phyloP scores from a whole-genome alignment of 2,329 filamentous ascomycete genomes.

The Hypoxylon sp. region DNA sequence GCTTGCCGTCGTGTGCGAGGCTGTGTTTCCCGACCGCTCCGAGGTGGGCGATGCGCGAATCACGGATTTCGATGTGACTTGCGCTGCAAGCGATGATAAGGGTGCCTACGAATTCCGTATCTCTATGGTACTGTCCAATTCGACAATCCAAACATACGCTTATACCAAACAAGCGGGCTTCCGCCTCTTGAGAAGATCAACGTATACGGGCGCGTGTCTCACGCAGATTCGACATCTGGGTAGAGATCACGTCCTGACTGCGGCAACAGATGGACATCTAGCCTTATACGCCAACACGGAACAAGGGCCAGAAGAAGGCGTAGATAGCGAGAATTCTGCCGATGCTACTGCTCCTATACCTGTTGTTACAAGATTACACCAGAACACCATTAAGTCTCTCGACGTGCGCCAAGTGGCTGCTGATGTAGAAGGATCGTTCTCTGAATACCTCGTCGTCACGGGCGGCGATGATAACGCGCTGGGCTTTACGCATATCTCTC shows the following conservation, averaged over 20 bases:
- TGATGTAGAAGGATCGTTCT: slow-evolving; percentile 49
- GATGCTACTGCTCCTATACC: neutral
- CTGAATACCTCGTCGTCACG: slow-evolving; percentile 70
- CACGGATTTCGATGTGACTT: slow-evolving; percentile 77
- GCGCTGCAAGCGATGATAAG: slow-evolving; percentile 44
- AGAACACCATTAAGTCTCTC: slow-evolving; percentile 82
- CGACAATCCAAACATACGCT: slow-evolving; percentile 73
- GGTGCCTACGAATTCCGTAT: slow-evolving; percentile 65
- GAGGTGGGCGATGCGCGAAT: slow-evolving; percentile 78
- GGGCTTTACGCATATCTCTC: slow-evolving; percentile 55
- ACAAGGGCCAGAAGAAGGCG: neutral
- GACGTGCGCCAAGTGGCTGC: slow-evolving; percentile 54
- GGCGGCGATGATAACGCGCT: slow-evolving; percentile 92
- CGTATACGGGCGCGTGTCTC: slow-evolving; percentile 80
- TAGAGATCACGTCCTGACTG: slow-evolving; percentile 68
- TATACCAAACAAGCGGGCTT: slow-evolving; percentile 62
- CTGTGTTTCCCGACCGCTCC: slow-evolving; percentile 64
- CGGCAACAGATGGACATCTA: slow-evolving; percentile 85
- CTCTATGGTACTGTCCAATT: slow-evolving; percentile 86
- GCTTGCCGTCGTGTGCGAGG: slow-evolving; percentile 70
- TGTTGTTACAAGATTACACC: slow-evolving; percentile 71
- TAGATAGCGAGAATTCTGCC: neutral
- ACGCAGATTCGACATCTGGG: slow-evolving; percentile 71
- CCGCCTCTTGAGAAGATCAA: slow-evolving; percentile 64
- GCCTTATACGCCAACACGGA: slow-evolving; percentile 65